Conservation (phyloP, 1,139 yeast genomes). For the Blastobotrys elegans region DNA sequence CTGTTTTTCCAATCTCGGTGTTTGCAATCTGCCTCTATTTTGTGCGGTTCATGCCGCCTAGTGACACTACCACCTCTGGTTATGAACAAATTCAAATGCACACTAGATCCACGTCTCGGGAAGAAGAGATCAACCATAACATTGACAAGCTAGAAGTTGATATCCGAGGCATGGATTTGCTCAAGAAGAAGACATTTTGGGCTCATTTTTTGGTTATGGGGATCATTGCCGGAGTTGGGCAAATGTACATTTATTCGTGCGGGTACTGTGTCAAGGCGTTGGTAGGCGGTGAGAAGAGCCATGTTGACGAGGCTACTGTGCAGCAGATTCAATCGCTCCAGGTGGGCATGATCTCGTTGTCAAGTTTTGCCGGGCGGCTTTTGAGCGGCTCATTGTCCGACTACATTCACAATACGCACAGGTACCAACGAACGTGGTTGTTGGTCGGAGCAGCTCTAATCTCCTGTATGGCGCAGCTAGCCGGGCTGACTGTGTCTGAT, state of each 20-base stretch:
- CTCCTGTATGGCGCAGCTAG: slow-evolving; percentile 37
- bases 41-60: slow-evolving; percentile 22
- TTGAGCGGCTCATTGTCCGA: slow-evolving; percentile 68
- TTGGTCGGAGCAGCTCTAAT: slow-evolving; percentile 44
- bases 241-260: slow-evolving; percentile 69
- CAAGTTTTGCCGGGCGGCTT: slow-evolving; percentile 64
- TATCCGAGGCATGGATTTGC: slow-evolving; percentile 27
- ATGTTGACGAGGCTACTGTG: slow-evolving; percentile 12
- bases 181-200: slow-evolving; percentile 34
- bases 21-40: slow-evolving; percentile 26
- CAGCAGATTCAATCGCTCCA: slow-evolving; percentile 60
- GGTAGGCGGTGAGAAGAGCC: slow-evolving; percentile 18
- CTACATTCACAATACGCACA: slow-evolving; percentile 44
- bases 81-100: slow-evolving; percentile 13
- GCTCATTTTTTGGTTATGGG: slow-evolving; percentile 47
- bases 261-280: slow-evolving; percentile 65
- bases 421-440: slow-evolving; percentile 66
- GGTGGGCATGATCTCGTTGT: slow-evolving; percentile 63
- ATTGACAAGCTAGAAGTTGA: slow-evolving; percentile 14
- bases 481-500: slow-evolving; percentile 32
- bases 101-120: neutral
- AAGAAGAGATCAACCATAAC: slow-evolving; percentile 10
- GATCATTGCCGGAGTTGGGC: slow-evolving; percentile 66
- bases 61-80: slow-evolving; percentile 8
- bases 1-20: slow-evolving; percentile 30